Conservation (phyloP, 2,329 filamentous ascomycete species). For the Mycosphaerelloides madeirae region DNA sequence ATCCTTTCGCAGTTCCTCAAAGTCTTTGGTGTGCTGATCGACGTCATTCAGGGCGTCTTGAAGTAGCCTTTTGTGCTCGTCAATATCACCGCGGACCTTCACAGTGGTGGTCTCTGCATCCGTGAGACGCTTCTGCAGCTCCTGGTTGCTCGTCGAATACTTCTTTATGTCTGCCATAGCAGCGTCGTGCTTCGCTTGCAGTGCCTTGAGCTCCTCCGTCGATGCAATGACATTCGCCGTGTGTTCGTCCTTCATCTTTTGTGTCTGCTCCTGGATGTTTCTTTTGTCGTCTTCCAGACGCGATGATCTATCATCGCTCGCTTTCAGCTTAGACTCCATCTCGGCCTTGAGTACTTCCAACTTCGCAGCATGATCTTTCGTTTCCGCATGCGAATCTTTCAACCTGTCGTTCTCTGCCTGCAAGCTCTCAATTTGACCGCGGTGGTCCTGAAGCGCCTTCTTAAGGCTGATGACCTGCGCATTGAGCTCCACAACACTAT, state of each 20-base stretch:
- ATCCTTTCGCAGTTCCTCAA: constrained; percentile 7
- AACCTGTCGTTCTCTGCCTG: constrained; percentile 9
- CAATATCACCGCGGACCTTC: constrained; percentile 12
- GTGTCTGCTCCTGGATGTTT: constrained; percentile 16
- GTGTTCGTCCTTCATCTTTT: constrained; percentile 11
- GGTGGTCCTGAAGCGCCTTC: constrained; percentile 10
- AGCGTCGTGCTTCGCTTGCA: constrained; percentile 12
- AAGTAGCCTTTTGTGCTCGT: constrained; percentile 13
- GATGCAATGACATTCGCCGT: constrained; percentile 6
- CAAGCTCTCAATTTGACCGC: constrained; percentile 9
- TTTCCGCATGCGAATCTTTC: constrained; percentile 8
- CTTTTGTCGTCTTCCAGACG: constrained; percentile 20
- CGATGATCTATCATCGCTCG: constrained; percentile 12
- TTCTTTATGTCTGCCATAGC: constrained; percentile 12
- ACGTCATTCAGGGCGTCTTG: constrained; percentile 10
- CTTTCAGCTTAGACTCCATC: constrained; percentile 8
- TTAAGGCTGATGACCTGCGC: constrained; percentile 13
- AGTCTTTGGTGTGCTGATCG: constrained; percentile 9
- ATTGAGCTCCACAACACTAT: constrained; percentile 13
- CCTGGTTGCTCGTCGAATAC: constrained; percentile 4
- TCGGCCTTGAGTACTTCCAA: constrained; percentile 16
- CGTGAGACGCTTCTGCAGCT: constrained; percentile 16
- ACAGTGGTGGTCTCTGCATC: constrained; percentile 14
- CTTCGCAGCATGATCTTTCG: constrained; percentile 7
- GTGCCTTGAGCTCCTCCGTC: constrained; percentile 16